Conservation (phyloP, 352 stramenopile species). For the Thalassiosira livingstoniorum region DNA sequence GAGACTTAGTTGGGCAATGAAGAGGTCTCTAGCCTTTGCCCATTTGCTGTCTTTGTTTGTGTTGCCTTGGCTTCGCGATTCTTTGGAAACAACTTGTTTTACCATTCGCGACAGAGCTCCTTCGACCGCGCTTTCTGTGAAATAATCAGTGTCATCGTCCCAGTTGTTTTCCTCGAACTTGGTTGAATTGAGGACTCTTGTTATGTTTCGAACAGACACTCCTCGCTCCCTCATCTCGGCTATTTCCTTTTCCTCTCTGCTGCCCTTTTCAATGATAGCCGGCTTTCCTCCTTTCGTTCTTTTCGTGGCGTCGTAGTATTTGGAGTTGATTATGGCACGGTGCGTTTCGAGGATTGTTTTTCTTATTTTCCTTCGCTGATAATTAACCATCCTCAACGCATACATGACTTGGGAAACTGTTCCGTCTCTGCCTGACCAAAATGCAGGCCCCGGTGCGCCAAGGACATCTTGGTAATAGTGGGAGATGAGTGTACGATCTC, state of each 20-base stretch:
- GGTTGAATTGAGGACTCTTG: not conserved
- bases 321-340: too few relatives aligned
- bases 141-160: not conserved
- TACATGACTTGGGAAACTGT: too few relatives aligned
- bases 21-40: not conserved
- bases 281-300: not conserved
- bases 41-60: not conserved
- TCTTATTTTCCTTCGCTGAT: too few relatives aligned
- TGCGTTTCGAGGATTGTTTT: too few relatives aligned
- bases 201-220: not conserved
- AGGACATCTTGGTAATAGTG: too few relatives aligned
- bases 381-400: too few relatives aligned
- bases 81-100: not conserved
- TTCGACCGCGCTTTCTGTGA: not conserved
- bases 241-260: not conserved
- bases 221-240: not conserved
- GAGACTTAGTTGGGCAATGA: not conserved
- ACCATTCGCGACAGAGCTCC: not conserved
- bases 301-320: too few relatives aligned
- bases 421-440: too few relatives aligned
- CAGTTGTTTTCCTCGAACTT: not conserved
- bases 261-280: not conserved
- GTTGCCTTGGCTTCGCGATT: not conserved
- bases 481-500: too few relatives aligned
- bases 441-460: too few relatives aligned